A percentile compares a stretch with the other conserved stretches of the same genome.
Evolutionary conservation across 2,329 filamentous ascomycete genomes (phyloP).

Genomic region (Plenodomus lindquistii): DNA sequence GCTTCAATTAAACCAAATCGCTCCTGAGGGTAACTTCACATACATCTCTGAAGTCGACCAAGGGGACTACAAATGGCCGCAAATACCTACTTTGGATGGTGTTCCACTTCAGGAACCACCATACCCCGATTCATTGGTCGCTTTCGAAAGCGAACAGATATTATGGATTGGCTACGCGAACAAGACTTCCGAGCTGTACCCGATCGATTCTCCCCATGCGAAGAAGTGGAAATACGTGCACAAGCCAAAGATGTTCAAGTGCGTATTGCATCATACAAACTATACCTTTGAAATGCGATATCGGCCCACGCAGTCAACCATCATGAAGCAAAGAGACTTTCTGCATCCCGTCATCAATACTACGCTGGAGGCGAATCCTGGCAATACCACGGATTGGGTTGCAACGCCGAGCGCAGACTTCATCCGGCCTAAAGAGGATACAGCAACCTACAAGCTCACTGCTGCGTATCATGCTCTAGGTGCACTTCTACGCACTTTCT

Average conservation of each 20-base stretch:
- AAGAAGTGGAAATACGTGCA: conserved; percentile 37
- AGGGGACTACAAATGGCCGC: conserved; percentile 36
- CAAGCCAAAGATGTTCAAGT: conserved; percentile 41
- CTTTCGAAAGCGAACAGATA: conserved; percentile 39
- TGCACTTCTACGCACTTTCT: conserved; percentile 39
- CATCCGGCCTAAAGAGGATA: conserved; percentile 27
- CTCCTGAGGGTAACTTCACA: conserved; percentile 36
- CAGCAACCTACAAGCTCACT: conserved; percentile 34
- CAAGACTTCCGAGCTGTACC: conserved; percentile 31
- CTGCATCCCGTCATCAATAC: conserved; percentile 37
- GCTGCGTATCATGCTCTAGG: conserved; percentile 41
- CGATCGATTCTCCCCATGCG: conserved; percentile 22
- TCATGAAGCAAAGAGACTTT: conserved; percentile 31
- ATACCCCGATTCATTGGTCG: conserved; percentile 34
- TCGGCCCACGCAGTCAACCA: conserved; percentile 29
- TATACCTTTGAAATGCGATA: conserved; percentile 42
- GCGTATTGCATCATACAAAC: conserved; percentile 41
- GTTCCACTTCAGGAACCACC: conserved; percentile 25
- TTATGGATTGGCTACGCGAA: conserved; percentile 44
- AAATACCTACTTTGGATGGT: conserved; percentile 28
- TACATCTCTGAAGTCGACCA: conserved; percentile 38
- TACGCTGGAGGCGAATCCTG: conserved; percentile 15
- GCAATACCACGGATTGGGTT: conserved; percentile 15
- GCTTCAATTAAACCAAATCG: conserved; percentile 35
- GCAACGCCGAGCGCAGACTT: conserved; percentile 25